Conservation (phyloP, 2,329 filamentous ascomycete genomes). For the Phaeophleospora eucalypticola region DNA sequence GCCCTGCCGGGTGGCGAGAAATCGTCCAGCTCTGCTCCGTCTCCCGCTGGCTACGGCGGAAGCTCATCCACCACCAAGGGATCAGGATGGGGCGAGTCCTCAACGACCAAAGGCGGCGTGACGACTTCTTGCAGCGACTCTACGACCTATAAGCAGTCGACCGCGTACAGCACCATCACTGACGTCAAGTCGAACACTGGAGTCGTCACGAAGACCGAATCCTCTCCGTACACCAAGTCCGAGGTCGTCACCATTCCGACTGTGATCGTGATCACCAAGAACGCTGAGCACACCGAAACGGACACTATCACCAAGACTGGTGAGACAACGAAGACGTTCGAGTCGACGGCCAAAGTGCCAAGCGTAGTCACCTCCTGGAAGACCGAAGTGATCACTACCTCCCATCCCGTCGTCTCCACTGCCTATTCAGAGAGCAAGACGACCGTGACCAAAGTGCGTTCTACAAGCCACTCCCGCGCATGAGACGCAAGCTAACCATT, state of each 20-base stretch:
- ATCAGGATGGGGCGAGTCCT: not conserved
- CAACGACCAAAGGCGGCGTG: not conserved
- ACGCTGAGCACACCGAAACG: not conserved
- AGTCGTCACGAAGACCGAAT: not conserved
- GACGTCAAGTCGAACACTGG: not conserved
- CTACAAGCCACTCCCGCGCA: too few relatives aligned
- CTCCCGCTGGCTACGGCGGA: constrained; percentile 9
- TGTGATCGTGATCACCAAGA: constrained; percentile 1
- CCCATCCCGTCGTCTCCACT: not conserved
- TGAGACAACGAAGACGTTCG: not conserved
- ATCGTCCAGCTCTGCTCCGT: not conserved
- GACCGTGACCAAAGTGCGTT: too few relatives aligned
- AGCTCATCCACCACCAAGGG: constrained; percentile 2
- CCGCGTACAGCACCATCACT: not conserved
- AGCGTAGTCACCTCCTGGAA: not conserved
- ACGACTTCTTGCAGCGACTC: not conserved
- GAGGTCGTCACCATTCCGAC: not conserved
- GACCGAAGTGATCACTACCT: not conserved
- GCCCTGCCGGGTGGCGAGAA: constrained; percentile 9
- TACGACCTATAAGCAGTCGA: not conserved
- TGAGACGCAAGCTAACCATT: too few relatives aligned
- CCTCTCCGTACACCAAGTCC: constrained; percentile 1
- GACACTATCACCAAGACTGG: not conserved
- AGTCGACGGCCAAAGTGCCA: not conserved
- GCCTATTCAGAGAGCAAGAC: too few relatives aligned